These are phyloP conservation scores for Neocucurbitaria cava DNA, from an alignment of 2,329 filamentous ascomycete genomes.

Conservation along the genomic window DNA sequence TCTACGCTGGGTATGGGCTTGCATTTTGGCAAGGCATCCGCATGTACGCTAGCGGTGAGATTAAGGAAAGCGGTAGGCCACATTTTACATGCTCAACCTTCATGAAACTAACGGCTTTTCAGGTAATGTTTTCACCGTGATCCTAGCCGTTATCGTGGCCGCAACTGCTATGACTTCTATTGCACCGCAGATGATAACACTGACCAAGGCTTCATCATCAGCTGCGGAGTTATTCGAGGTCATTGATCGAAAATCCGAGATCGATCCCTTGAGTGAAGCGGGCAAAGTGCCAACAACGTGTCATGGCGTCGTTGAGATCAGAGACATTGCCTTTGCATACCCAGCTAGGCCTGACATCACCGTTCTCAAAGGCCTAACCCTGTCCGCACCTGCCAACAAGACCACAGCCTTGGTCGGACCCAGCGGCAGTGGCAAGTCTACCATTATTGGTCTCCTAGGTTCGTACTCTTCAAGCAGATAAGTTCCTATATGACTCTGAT, in stretches of 20 bases:
- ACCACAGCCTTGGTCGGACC: constrained; percentile 92
- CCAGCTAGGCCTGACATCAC: constrained; percentile 88
- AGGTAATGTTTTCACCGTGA: constrained; percentile 35
- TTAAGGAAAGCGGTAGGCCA: constrained; percentile 51
- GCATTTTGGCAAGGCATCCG: constrained; percentile 57
- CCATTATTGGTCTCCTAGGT: constrained; percentile 76
- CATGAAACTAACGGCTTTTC: background rate
- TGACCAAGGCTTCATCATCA: constrained; percentile 43
- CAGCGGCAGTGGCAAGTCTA: constrained; percentile 93
- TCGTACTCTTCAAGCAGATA: background rate
- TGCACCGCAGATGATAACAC: constrained; percentile 85
- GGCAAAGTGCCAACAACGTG: constrained; percentile 31
- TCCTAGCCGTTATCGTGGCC: constrained; percentile 44
- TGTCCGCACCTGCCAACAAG: constrained; percentile 84
- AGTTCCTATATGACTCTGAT: constrained; percentile 61
- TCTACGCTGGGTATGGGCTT: constrained; percentile 55
- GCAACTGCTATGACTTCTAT: constrained; percentile 81
- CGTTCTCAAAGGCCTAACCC: constrained; percentile 82
- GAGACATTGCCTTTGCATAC: constrained; percentile 88
- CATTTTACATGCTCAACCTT: constrained; percentile 1
- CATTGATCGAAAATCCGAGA: constrained; percentile 79
- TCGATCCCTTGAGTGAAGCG: constrained; percentile 62
- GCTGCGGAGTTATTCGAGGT: constrained; percentile 56
- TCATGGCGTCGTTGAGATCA: constrained; percentile 70
- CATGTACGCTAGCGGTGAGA: constrained; percentile 65